Evolutionary conservation across 768 basidiomycete species (phyloP).

Genomic region (Collybiopsis luxurians): DNA sequence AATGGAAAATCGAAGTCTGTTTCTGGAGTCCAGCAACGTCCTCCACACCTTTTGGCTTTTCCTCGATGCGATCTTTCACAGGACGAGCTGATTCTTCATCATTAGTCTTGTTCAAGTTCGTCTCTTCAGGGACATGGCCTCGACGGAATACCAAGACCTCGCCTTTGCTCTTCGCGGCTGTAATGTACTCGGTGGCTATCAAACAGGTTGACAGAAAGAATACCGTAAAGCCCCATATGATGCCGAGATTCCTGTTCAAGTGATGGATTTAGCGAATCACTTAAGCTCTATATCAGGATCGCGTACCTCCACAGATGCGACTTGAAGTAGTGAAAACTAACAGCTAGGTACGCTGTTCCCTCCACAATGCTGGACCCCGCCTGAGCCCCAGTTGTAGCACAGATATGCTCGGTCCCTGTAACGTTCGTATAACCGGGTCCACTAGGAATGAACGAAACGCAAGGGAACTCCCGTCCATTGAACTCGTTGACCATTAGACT

Average conservation of each 20-base stretch:
- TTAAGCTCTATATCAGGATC: background rate
- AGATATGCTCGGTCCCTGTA: conserved; percentile 36
- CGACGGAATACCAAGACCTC: conserved; percentile 26
- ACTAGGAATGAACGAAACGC: conserved; percentile 27
- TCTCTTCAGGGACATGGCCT: conserved; percentile 18
- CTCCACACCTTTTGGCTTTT: conserved; percentile 5
- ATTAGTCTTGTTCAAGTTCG: conserved; percentile 9
- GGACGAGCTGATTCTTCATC: conserved; percentile 30
- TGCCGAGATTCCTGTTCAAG: conserved; percentile 32
- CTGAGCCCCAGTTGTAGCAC: conserved; percentile 37
- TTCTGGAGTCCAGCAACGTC: conserved; percentile 10
- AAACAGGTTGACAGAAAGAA: conserved; percentile 35
- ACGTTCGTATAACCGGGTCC: conserved; percentile 32
- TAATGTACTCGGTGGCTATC: conserved; percentile 31
- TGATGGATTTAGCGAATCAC: background rate
- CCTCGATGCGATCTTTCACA: conserved; percentile 20
- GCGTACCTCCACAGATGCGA: conserved; percentile 29
- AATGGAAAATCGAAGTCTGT: conserved; percentile 37
- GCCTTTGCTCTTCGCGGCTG: conserved; percentile 24
- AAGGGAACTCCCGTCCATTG: conserved; percentile 30
- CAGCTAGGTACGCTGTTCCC: conserved; percentile 37
- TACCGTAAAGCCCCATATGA: conserved; percentile 41
- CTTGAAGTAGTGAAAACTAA: conserved; percentile 25
- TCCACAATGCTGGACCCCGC: conserved; percentile 37
- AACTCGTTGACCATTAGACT: conserved; percentile 50